Evolutionary conservation across 2,329 filamentous ascomycete genomes (phyloP), one percentile per base, ranked within the genome.

Genomic region (Rhinocladiella similis): DNA sequence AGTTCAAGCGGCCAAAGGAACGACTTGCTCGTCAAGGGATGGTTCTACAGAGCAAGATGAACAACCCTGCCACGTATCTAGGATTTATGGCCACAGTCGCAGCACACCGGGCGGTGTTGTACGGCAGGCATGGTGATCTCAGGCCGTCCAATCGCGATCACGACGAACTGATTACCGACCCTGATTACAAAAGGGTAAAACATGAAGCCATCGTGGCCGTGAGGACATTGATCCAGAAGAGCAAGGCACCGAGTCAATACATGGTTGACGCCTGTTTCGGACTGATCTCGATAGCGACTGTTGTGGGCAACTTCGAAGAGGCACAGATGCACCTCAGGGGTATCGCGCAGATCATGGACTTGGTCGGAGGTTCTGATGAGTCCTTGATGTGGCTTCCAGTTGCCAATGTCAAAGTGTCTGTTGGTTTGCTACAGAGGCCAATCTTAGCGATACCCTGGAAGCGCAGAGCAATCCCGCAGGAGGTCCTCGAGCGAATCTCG

Each of bases 141-240:
- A 60, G 63, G n/a, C 56, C 62, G 9, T 62, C 59, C 3, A 50
- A 57, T 16, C 49, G 48, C 33, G 51, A 57, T 39, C 54, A 65
- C 20, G 54, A 63, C 22, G 61, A 58, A 10, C 59, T 67, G 18
- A 61, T 67, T 18, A 60, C 64, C 22, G 70, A 75, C 38, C 60
- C 66, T n/a, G 71, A 73, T 38, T 73, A 73, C 42, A 72, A 69
- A 62, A 60, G 68, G 25, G 72, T 73, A 68, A 74, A 74, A 55
- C 68, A 64, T 13, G 69, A 68, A 59, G 69, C 69, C 38, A 53
- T 61, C 20, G 54, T 62, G 29, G 61, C 61, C 13, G 56, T 59
- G n/a, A 47, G 56, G 9, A 46, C 38, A 25, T 27, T 45, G 27
- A 51, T 70, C 71, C 45, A 65, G 46, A 39, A 67, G 68, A 54